phyloP scores from a whole-genome alignment of 495 filamentous ascomycete species.

The Penicillium arizonense region DNA sequence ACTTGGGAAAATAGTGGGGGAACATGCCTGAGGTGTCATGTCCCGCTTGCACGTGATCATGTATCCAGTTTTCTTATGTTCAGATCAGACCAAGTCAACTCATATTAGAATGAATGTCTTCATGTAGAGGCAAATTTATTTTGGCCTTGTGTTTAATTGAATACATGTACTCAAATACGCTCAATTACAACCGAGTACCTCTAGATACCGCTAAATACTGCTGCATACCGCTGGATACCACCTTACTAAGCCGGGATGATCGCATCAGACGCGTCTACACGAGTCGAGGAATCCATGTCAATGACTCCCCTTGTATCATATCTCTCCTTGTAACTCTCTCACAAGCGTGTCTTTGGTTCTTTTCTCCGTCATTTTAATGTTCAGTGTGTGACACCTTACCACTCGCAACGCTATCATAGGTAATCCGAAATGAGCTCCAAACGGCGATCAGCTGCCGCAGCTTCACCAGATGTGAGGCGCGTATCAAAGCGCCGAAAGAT shows the following conservation, averaged over 20 bases:
- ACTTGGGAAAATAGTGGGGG: conserved; percentile 24
- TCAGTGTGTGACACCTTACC: background rate
- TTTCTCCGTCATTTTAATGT: background rate
- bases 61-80: too few species aligned
- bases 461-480: conserved; percentile 40
- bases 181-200: background rate
- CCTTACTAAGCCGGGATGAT: conserved; percentile 29
- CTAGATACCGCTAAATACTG: background rate
- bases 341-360: background rate
- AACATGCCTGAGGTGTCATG: conserved; percentile 17
- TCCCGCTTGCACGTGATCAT: too few species aligned
- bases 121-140: too few species aligned
- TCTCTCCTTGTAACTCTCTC: background rate
- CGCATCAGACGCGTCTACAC: conserved; percentile 26
- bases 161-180: too few species aligned
- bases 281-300: conserved; percentile 8
- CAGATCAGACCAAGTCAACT: too few species aligned
- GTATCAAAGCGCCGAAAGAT: conserved; percentile 61
- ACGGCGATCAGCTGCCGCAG: conserved; percentile 54
- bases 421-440: conserved; percentile 59
- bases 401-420: background rate
- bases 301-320: conserved; percentile 1
- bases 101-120: too few species aligned
- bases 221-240: background rate
- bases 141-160: too few species aligned